Conservation (phyloP, 2,329 filamentous ascomycete species). For the Emericellopsis cladophorae region DNA sequence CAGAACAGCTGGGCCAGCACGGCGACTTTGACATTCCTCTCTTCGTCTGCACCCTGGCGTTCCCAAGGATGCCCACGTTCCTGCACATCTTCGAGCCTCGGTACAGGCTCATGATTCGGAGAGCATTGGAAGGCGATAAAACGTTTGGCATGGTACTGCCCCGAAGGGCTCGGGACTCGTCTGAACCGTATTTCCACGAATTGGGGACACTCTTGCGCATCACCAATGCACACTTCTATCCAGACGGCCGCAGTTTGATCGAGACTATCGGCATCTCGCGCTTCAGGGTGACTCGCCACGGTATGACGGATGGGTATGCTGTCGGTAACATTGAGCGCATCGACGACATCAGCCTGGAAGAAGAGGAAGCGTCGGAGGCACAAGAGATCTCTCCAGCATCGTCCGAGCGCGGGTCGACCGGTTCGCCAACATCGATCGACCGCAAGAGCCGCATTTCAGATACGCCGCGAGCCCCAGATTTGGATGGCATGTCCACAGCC, state of each 20-base stretch:
- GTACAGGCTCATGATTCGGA: constrained; percentile 79
- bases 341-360: constrained; percentile 68
- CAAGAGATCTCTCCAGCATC: constrained; percentile 32
- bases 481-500: constrained; percentile 49
- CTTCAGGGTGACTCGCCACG: constrained; percentile 58
- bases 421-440: neutral
- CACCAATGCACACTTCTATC: constrained; percentile 57
- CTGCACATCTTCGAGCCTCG: constrained; percentile 87
- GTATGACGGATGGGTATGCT: constrained; percentile 61
- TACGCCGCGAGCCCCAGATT: constrained; percentile 1
- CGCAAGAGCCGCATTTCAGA: neutral
- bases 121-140: constrained; percentile 58
- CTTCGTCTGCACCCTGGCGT: constrained; percentile 73
- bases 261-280: constrained; percentile 66
- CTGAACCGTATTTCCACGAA: constrained; percentile 43
- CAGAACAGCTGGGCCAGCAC: constrained; percentile 42
- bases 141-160: constrained; percentile 81
- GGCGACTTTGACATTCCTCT: constrained; percentile 53
- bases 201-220: constrained; percentile 73
- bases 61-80: constrained; percentile 75
- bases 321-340: constrained; percentile 65
- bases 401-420: neutral
- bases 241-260: constrained; percentile 71
- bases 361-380: constrained; percentile 68
- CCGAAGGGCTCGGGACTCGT: constrained; percentile 32